Base-by-base conservation (phyloP, 179 eudicot species). In the Beta corolliflora region DNA sequence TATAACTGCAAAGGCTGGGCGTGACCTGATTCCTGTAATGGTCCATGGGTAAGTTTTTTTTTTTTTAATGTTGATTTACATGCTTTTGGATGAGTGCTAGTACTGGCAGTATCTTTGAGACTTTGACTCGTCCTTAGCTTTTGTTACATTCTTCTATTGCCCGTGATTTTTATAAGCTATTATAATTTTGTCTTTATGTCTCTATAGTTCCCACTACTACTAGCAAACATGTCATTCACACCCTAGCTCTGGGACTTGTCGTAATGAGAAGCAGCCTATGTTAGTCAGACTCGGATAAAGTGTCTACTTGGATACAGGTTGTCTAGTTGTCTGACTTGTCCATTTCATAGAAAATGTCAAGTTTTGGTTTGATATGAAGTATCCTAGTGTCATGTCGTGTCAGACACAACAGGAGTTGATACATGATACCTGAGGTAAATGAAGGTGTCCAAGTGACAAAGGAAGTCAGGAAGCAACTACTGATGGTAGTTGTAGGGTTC, bases 21-120 rank as follows among this genome's bases (percentile, higher is more conserved):
- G 88, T 80, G 90, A 88, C 81, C 77, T 88, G 13, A 88, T 88
- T 63, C 90, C 90, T 78, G 86, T 88, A 44, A 88, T 88, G 90
- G 90, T 88, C 68, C 83, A 88, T 68, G 90, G 90, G 88, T 88
- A 77, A 75, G 86, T 71, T 71, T 75, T 48, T 78, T 61, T 3
- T 71, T 48, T 48, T 48, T 48, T 25, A 25, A 48, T 7, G 52
- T 83, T 45, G 65, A 73, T 5, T 44, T 29, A 46, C n/a, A 67
- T 67, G 44, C 23, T 29, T 44, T 23, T 36, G 53, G 41, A n/a
- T 63, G 71, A 52, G 1, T 66, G 46, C 73, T 31, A 56, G n/a
- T 74, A 16, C 64, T 74, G 48, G 14, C 9, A 64, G 21, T 63
- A 77, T 15, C 15, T 67, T 10, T 25, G 25, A 25, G 25, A 25